Evolutionary conservation across 371 early-diverging fungal species (phyloP), one percentile per base, ranked within the genome.

Genomic region (Blakeslea trispora): DNA sequence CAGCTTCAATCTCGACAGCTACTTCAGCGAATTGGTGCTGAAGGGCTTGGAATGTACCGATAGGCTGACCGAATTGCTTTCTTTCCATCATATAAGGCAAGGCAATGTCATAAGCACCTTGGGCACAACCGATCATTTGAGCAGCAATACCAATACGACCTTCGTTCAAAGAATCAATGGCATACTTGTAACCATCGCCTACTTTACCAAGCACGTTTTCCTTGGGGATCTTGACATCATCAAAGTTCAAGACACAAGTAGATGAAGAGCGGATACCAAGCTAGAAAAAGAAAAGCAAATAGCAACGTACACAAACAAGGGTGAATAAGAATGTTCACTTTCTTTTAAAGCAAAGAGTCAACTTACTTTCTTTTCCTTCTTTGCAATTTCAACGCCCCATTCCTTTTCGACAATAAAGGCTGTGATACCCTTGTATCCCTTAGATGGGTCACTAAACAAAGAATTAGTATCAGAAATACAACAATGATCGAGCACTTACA

Each of bases 131-230:
- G 46, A 96, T 73, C 98, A 97, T 97, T 75, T 97, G 97, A 24
- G 97, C 96, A 32, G 97, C 95, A 75, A 97, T 97, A 63, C 99
- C 99, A 49, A 98, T 94, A 72, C 99, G 91, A 18, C 99, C 99
- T 76, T 97, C 99, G 83, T 98, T 98, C 66, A 98, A 83, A 43
- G 94, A 95, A 69, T 96, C 97, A 59, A 98, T 98, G 56, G 99
- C 97, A 58, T 95, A 95, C 81, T 96, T 97, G 92, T 98, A 98
- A 22, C 99, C 99, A 70, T 96, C 84, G 39, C 97, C 97, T 40
- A 94, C 79, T 62, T 94, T 89, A 41, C 99, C 99, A 23, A 98
- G 69, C 15, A 98, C 80, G 69, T 96, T 95, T 43, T 73, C 77
- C 35, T 84, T 92, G 31, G 98, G 99, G 35, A 98, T 69, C 55